Base-by-base conservation (phyloP, 441 rosid genomes). In the Croton laevigatus region DNA sequence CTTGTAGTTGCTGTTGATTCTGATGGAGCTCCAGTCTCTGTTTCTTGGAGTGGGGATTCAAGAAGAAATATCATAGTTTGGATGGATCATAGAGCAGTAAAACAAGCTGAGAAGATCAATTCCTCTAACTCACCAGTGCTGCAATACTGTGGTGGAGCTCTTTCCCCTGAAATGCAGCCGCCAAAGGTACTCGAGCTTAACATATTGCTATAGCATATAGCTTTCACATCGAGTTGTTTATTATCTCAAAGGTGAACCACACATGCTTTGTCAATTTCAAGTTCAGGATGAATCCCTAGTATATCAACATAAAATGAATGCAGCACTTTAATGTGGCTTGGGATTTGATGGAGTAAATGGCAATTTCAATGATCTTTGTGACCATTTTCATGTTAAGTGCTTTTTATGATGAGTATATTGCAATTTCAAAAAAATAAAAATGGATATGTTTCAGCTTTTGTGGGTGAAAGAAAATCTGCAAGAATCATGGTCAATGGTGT, bases 61-160 rank as follows among this genome's bases (percentile, higher is more conserved):
- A 88, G 98, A 76, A 83, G 98, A 73, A 92, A 94, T 65, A 79
- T 90, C 38, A 89, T 91, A 46, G 96, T 94, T 6, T 94, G 99
- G 98, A 94, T 94, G 99, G 99, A 94, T 61, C 98, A 94, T 65
- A 87, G 99, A 87, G 98, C 99, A 80, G 91, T 90, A 40, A 89
- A 87, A 54, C 96, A 94, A 86, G 93, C 98, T 42, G 89, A 94
- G 78, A 90, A 83, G 78, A 94, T 94, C 70, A 89, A 94, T 82
- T 84, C 98, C 8, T 75, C 66, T 68, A 87, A 86, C 73, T 92
- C 94, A 19, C 89, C 94, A 0, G 97, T 90, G 6, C 69, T 90
- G 19, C 98, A 92, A 72, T 90, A 89, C 63, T 92, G 99, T 20
- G 99, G 99, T 58, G 98, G 99, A 51, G 88, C 89, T 73, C 83